Evolutionary conservation across 139 green algal species (phyloP), one percentile per base, ranked within the genome.

Genomic region (Edaphochlamys debaryana): DNA sequence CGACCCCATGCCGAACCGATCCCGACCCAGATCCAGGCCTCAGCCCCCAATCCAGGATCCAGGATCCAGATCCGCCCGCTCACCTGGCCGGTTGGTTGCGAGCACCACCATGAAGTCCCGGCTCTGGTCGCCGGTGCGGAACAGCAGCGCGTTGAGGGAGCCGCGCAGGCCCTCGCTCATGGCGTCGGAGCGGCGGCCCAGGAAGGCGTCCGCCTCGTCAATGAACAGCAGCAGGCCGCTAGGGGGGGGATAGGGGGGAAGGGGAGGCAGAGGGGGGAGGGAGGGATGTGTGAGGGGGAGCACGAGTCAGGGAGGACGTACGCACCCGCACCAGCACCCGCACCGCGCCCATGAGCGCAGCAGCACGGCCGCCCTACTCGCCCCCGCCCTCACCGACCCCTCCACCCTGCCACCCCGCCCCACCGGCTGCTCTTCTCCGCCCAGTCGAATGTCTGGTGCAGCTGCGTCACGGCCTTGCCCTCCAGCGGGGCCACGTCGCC

Each of bases 381-480:
- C 11, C 48, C 48, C 48, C 11, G 63, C 30, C 62, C 62, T 40
- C 62, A 5, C 23, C 40, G 6, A 23, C 62, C n/a, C n/a, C 62
- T 29, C 62, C 5, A 6, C 23, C 62, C n/a, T 9, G 5, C 63
- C 5, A 27, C 34, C 20, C 60, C 58, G 34, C 41, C 50, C 67
- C 45, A 82, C 68, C 73, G 87, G 32, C 87, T 75, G 80, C 85
- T 94, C 86, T 90, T 88, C 90, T 98, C 93, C 20, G 95, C 94
- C 98, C 98, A 99, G 89, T 99, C 98, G 90, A 99, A 99, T n/a
- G 95, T 92, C 73, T 96, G 89, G 88, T 99, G 98, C 67, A 99
- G 93, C 91, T 99, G 95, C 30, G 96, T 98, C n/a, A 98, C 96
- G 1, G 96, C 96, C 72, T 89, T 91, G 36, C 90, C 90, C 45